Percentiles rank a stretch among this genome's conserved stretches.
phyloP scores from a whole-genome alignment of 2,329 filamentous ascomycete genomes.

The Raffaelea deltoideospora region DNA sequence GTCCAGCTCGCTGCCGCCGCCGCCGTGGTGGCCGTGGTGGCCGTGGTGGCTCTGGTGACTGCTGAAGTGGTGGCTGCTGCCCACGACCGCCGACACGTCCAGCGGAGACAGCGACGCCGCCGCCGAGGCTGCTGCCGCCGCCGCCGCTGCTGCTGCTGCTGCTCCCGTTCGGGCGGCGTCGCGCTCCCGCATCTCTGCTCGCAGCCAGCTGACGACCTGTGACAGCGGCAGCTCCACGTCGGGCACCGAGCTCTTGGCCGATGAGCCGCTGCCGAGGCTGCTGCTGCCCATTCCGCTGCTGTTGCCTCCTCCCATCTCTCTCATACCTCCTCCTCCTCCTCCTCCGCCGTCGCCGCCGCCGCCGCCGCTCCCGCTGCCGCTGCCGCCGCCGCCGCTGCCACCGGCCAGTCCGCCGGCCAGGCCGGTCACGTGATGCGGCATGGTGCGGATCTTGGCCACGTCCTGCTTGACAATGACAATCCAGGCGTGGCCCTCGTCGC shows the following conservation, averaged over 20 bases:
- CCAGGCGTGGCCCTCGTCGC: slow-evolving; percentile 70
- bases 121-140: slow-evolving; percentile 6
- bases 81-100: slow-evolving; percentile 1
- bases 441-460: slow-evolving; percentile 64
- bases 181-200: slow-evolving; percentile 60
- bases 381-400: not conserved
- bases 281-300: not conserved
- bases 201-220: slow-evolving; percentile 67
- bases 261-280: not conserved
- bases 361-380: too few species aligned
- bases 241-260: slow-evolving; percentile 48
- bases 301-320: not conserved
- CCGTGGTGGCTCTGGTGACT: slow-evolving; percentile 17
- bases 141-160: slow-evolving; percentile 6
- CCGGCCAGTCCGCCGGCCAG: too few species aligned
- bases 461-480: slow-evolving; percentile 69
- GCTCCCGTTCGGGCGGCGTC: slow-evolving; percentile 11
- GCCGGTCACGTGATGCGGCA: too few species aligned
- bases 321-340: too few species aligned
- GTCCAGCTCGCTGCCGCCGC: slow-evolving; percentile 13
- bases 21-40: slow-evolving; percentile 6
- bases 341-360: too few species aligned
- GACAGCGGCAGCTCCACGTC: slow-evolving; percentile 61
- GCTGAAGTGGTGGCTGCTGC: not conserved
- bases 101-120: slow-evolving; percentile 13